Base-by-base conservation (phyloP, 768 basidiomycete genomes). In the Boletus sp. region DNA sequence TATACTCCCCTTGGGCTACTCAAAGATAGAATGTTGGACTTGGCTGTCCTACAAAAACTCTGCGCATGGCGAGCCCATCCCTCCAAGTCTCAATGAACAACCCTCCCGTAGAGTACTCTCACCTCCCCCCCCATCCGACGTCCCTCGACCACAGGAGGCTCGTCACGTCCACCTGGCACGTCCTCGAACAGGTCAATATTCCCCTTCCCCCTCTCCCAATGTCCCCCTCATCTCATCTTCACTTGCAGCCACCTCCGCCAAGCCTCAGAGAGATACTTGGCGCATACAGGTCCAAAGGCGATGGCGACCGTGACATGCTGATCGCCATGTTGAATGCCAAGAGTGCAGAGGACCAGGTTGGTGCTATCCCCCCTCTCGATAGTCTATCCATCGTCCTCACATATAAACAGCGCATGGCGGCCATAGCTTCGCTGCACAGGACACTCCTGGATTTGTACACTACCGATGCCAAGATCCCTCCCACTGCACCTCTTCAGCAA, bases 321-420 rank as follows among this genome's bases (percentile, higher is more conserved):
- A 79, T 96, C 34, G 83, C 91, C 60, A 89, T 97, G 81, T 77
- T 97, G 47, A 92, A 88, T 56, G 93, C 93, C 65, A 97, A 97
- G 76, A 82, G 85, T 43, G 87, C 94, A 13, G 94, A 97, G 69
- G 94, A 97, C 67, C 89, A 96, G 82, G 92, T 91, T 59, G 39
- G 82, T 64, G 27, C 27, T 40, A 17, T 32, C 56, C 33, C 47
- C 47, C 53, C 48, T 51, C 42, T 50, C 51, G 47, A 35, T 56
- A 47, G 39, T 30, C 29, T n/a, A n/a, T 11, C 10, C 37, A 5
- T 25, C 38, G 21, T 51, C 25, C 57, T 67, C 35, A 68, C 30
- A 2, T 17, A 7, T 32, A 14, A 29, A 42, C 62, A 91, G 88
- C 84, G 90, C 47, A 73, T 89, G 44, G 85, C 90, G 15, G 82